Evolutionary conservation across 306 rosid species (phyloP).

Genomic region (Comarum palustre): DNA sequence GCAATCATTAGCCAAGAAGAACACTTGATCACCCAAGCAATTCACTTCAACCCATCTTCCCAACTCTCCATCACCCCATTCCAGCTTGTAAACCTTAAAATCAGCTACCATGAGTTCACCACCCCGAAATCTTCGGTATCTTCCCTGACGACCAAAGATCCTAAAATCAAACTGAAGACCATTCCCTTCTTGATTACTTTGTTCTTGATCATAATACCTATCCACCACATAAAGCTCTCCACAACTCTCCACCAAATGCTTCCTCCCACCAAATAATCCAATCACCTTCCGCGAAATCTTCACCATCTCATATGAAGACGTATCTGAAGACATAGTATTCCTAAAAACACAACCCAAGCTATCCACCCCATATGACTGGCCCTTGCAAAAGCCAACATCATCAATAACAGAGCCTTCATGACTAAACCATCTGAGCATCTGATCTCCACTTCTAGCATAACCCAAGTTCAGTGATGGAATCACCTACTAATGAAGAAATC

Average conservation of each 20-base stretch:
- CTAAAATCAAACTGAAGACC: background rate
- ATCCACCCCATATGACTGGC: constrained; percentile 59
- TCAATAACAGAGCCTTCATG: constrained; percentile 40
- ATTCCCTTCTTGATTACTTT: background rate
- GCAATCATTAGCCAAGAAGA: constrained; percentile 36
- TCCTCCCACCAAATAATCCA: constrained; percentile 49
- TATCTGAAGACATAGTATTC: constrained; percentile 47
- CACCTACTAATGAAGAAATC: no score
- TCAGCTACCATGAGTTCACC: constrained; percentile 24
- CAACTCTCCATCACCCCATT: constrained; percentile 37
- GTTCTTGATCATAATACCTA: constrained; percentile 33
- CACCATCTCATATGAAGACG: constrained; percentile 29
- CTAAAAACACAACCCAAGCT: constrained; percentile 60
- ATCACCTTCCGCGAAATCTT: constrained; percentile 54
- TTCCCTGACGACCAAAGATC: background rate
- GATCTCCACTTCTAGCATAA: constrained; percentile 37
- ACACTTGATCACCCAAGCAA: constrained; percentile 29
- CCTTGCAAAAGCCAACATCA: constrained; percentile 52
- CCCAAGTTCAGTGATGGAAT: no score
- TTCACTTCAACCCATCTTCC: constrained; percentile 40
- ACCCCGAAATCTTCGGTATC: background rate
- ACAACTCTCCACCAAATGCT: constrained; percentile 64
- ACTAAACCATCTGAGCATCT: constrained; percentile 39
- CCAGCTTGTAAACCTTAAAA: constrained; percentile 46
- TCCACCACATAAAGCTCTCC: constrained; percentile 67